Base-by-base conservation (phyloP, 2,329 filamentous ascomycete genomes). In the Fusarium staphyleae region DNA sequence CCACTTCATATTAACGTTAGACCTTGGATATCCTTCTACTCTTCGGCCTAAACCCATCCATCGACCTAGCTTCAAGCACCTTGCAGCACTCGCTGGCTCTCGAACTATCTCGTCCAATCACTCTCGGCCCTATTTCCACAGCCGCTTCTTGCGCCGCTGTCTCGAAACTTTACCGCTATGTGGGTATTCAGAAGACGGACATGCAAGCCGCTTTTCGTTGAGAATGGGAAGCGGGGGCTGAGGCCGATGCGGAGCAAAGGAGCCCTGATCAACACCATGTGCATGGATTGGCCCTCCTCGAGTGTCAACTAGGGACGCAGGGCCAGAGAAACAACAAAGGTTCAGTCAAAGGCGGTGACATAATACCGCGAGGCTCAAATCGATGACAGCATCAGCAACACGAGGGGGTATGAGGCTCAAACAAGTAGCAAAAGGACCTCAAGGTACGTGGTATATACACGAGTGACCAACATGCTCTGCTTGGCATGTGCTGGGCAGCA, bases 241-340 rank as follows among this genome's bases (percentile, higher is more conserved):
- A 48, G 47, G 42, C 55, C 48, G 51, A 28, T 55, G 57, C 64
- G 64, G 64, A 66, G 57, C 57, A 66, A 60, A 60, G 60, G 62
- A 66, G 59, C 19, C 42, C n/a, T 33, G 40, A 47, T 26, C 28
- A 47, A 54, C 47, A 43, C 34, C 39, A 55, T 33, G 30, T 5
- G 34, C 42, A 45, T 45, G 43, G 42, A 33, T 29, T 33, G 36
- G 46, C 32, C 26, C 40, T 34, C 32, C n/a, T 45, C 24, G 15
- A 36, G 16, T 26, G 15, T 12, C 28, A 14, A 37, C 24, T 37
- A 18, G 24, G 16, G 19, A n/a, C 42, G 28, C 26, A 29, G 42
- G 32, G 34, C 19, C 32, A 47, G 18, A 19, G 44, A 28, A 35
- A 32, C 19, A 22, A 4, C 19, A 22, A 22, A 22, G 19, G 19